Evolutionary conservation across 257 asterid genomes (phyloP).

Genomic region (Striga asiatica): DNA sequence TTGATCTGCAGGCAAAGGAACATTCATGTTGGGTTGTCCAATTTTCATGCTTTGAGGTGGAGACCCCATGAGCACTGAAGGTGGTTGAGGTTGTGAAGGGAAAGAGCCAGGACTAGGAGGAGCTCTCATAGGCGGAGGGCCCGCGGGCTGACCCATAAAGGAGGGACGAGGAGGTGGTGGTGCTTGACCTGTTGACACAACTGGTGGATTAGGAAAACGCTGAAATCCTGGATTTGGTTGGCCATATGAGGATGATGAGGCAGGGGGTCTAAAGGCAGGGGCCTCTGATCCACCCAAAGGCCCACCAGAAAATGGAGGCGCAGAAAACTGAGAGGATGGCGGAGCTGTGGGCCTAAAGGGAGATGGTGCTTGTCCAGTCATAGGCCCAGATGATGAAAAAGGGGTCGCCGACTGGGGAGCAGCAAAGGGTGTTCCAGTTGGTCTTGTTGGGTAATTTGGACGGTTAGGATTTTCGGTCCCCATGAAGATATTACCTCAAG

Average conservation of each 20-base stretch:
- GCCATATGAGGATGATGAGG: slow-evolving; percentile 43
- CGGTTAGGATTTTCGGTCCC: slow-evolving; percentile 63
- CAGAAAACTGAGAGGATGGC: slow-evolving; percentile 22
- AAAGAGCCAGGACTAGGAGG: slow-evolving; percentile 34
- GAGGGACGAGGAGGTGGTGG: slow-evolving; percentile 34
- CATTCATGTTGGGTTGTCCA: slow-evolving; percentile 29
- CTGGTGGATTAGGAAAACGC: slow-evolving; percentile 40
- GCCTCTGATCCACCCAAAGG: slow-evolving; percentile 36
- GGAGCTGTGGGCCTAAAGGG: slow-evolving; percentile 32
- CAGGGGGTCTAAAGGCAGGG: slow-evolving; percentile 38
- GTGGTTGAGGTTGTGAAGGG: no score
- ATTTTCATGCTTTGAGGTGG: slow-evolving; percentile 46
- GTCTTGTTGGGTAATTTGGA: slow-evolving; percentile 42
- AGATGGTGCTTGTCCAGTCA: slow-evolving; percentile 37
- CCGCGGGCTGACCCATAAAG: slow-evolving; percentile 35
- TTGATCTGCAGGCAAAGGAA: slow-evolving; percentile 33
- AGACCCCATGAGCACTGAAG: slow-evolving; percentile 46
- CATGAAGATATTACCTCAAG: slow-evolving; percentile 26
- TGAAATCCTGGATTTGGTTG: slow-evolving; percentile 53
- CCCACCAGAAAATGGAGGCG: slow-evolving; percentile 36
- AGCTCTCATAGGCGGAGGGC: slow-evolving; percentile 45
- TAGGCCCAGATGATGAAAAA: slow-evolving; percentile 45
- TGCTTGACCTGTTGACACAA: slow-evolving; percentile 30
- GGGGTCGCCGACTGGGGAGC: slow-evolving; percentile 43
- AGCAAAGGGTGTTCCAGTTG: slow-evolving; percentile 42